phyloP scores from a whole-genome alignment of 2,329 filamentous ascomycete species.

The Cylindrodendrum hubeiense region DNA sequence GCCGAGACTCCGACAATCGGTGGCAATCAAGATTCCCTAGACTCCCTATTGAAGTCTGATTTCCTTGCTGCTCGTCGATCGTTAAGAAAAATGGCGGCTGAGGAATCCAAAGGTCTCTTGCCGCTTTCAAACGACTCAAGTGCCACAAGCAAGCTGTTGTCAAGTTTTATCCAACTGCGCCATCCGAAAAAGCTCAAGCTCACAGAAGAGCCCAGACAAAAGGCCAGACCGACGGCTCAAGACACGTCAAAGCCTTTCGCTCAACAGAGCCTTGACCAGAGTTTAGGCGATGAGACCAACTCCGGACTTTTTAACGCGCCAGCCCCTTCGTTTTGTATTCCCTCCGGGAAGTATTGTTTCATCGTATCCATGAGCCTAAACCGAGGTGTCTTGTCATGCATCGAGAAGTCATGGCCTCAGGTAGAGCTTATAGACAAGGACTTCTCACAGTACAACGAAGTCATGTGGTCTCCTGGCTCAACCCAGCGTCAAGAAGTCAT shows the following conservation, averaged over 20 bases:
- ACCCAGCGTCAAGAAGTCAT: slow-evolving; percentile 42
- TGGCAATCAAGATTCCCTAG: not conserved
- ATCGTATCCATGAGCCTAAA: slow-evolving; percentile 65
- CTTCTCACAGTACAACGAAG: slow-evolving; percentile 57
- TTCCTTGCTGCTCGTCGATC: not conserved
- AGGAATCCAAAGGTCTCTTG: slow-evolving; percentile 17
- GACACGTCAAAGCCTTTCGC: not conserved
- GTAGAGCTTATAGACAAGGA: slow-evolving; percentile 72
- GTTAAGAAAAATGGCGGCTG: slow-evolving; percentile 10
- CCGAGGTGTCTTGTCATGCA: slow-evolving; percentile 60
- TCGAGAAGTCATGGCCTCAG: slow-evolving; percentile 62
- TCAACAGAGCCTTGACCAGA: not conserved
- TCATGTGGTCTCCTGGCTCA: slow-evolving; percentile 47
- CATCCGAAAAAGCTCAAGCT: slow-evolving; percentile 41
- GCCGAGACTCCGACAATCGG: not conserved
- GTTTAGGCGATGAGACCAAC: not conserved
- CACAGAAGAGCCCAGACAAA: not conserved
- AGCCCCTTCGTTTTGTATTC: slow-evolving; percentile 32
- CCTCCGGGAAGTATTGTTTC: slow-evolving; percentile 46
- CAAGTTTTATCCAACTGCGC: slow-evolving; percentile 49
- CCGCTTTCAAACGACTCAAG: slow-evolving; percentile 31
- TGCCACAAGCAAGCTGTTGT: slow-evolving; percentile 45
- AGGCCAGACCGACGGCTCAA: not conserved
- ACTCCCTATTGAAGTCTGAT: slow-evolving; percentile 14
- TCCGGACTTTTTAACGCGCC: slow-evolving; percentile 7